Evolutionary conservation across 768 basidiomycete genomes (phyloP), one percentile per base, ranked within the genome.

Genomic region (Neoboletus magnificus): DNA sequence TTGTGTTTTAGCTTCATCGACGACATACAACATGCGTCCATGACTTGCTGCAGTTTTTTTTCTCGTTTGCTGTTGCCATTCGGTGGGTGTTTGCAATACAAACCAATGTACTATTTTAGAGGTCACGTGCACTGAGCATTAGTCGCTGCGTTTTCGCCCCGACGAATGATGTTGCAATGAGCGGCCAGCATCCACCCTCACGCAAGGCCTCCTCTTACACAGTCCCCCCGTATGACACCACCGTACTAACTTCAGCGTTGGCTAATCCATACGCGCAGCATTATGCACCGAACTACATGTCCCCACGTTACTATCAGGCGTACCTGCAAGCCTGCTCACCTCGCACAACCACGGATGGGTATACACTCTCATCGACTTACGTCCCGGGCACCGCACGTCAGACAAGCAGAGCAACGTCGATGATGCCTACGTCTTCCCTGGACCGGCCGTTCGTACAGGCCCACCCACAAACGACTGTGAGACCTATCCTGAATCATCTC

Each of bases 241-340:
- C 61, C 11, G 53, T 55, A n/a, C 54, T 71, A 5, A 67, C 66
- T 4, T 58, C 62, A 0, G 62, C 65, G 39, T 44, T 71, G 59
- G 50, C 60, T 18, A 72, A 73, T 29, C 69, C 69, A 18, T 71
- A 71, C 42, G 59, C 62, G 5, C 70, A 64, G 51, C 50, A 60
- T 22, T 45, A 65, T 65, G 64, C 66, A 54, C 68, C 68, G 35
- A 50, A 65, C n/a, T 65, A 69, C 46, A 48, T 63, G 44, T 79
- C 80, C 37, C 69, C 76, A 18, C 82, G 84, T 62, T 83, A 84
- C 73, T 77, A 77, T 22, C 82, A 83, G 61, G 82, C 81, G 23
- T 82, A 82, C 60, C 54, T 72, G 58, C 79, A 79, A 59, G 68
- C 61, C 43, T 60, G 46, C 36, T 40, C 60, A 23, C 57, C 70